Evolutionary conservation across 139 green algal genomes (phyloP).

Genomic region (Ostreobium quekettii): DNA sequence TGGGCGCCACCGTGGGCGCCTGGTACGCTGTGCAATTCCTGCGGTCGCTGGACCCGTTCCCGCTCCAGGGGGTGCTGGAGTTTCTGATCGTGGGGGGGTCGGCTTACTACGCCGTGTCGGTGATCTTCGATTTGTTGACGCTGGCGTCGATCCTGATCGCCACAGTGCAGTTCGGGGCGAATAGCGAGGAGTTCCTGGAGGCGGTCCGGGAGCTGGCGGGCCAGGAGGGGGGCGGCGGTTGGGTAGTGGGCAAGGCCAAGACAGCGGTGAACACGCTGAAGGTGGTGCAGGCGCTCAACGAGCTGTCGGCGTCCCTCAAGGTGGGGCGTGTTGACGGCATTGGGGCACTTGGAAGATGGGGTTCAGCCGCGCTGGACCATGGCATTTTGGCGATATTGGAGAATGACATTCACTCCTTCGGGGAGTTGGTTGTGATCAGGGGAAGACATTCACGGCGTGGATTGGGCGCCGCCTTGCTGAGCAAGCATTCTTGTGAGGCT

Average conservation of each 20-base stretch:
- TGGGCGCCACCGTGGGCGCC: slow-evolving; percentile 1
- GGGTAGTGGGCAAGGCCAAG: slow-evolving; percentile 27
- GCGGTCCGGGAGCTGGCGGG: slow-evolving; percentile 44
- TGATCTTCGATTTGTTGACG: slow-evolving; percentile 4
- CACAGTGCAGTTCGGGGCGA: slow-evolving; percentile 20
- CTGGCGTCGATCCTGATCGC: slow-evolving; percentile 6
- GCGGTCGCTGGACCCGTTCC: not conserved
- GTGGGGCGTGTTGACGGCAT: too few relatives aligned
- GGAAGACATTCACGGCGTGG: too few relatives aligned
- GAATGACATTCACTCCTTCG: too few relatives aligned
- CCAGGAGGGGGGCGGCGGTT: slow-evolving; percentile 18
- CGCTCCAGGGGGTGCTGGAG: too few relatives aligned
- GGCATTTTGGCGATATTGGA: too few relatives aligned
- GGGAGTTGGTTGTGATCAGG: too few relatives aligned
- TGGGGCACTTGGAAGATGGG: too few relatives aligned
- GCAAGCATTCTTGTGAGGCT: too few relatives aligned
- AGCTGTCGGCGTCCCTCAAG: slow-evolving; percentile 37
- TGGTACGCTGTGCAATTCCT: not conserved
- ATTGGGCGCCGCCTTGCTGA: too few relatives aligned
- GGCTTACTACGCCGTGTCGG: not conserved
- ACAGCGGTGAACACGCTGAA: slow-evolving; percentile 43
- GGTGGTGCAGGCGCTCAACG: slow-evolving; percentile 38
- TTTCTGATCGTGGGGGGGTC: too few relatives aligned
- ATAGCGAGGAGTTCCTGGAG: slow-evolving; percentile 32
- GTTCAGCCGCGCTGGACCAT: too few relatives aligned